Evolutionary conservation across 371 early-diverging fungal species (phyloP), one percentile per base, ranked within the genome.

Genomic region (Mucor indicus): DNA sequence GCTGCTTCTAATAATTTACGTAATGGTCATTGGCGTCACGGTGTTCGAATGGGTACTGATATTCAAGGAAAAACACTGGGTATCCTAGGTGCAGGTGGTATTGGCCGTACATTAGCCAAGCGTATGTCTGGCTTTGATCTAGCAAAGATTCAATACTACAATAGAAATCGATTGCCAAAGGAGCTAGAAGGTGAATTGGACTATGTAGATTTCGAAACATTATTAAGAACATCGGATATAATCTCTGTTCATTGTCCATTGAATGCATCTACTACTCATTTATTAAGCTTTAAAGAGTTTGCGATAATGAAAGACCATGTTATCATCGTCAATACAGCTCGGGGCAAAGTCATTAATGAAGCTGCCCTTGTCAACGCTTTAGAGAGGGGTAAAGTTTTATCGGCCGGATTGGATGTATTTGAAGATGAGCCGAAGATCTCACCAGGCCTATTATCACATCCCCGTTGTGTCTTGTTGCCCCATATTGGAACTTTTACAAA

Each of bases 1-100:
- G 69, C 72, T 33, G 51, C 64, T 33, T 64, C 64, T 37, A 56
- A 72, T 7, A 69, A 65, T 29, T 38, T 82, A 43, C 74, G 77
- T 23, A 39, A 65, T 51, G 81, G 79, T 8, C 49, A 58, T 4
- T 82, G 73, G 72, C 48, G 52, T 13, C 45, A 53, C 21, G 73
- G 67, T 44, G 46, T 79, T 1, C 50, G 52, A 20, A 72, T 80
- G 66, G 83, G 83, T 11, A 61, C 52, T 3, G 75, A 78, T 42
- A 72, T 73, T 21, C 64, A 77, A 30, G 69, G 62, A n/a, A 74
- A 79, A 57, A 65, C 56, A 1, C 38, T 82, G 20, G 83, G 83
- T 46, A 69, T 82, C 27, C 53, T 82, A 10, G 83, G 83, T n/a
- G 70, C 80, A 54, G 83, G 83, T 9, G 83, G 83, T 16, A 82